Evolutionary conservation across 1,139 yeast species (phyloP), one percentile per base, ranked within the genome.

Genomic region (Taphrina pruni): DNA sequence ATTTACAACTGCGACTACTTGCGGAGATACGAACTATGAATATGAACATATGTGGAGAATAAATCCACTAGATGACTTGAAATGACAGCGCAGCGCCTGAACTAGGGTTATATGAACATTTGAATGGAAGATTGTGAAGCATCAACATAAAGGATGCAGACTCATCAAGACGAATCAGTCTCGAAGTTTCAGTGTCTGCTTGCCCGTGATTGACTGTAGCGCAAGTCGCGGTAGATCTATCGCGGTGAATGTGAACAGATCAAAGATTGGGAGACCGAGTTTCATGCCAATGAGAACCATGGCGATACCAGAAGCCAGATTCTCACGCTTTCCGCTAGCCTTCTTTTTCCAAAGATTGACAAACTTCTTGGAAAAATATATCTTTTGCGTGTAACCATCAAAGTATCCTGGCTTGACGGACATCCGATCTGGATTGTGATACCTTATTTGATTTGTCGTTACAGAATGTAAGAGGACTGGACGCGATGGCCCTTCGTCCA

Each of bases 251-350:
- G 67, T 64, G 46, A 64, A 14, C 45, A 64, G 55, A 55, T 64
- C 67, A 14, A 54, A 46, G 4, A 55, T 35, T 5, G 67, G 67
- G 45, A 64, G 61, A n/a, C 67, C 67, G 17, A 64, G 60, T 55
- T 64, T 64, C 48, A 55, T 12, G 35, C 67, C 67, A 36, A 64
- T 36, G 36, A 64, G 54, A 14, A 64, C 51, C 46, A 64, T 45
- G 17, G 56, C 60, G 21, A 64, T 46, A n/a, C 67, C 67, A n/a
- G 52, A 46, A 20, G 61, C 67, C 26, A 64, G 38, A 45, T 64
- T 56, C 17, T 58, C 62, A 3, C 67, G 54, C 43, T 64, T 57
- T 6, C 67, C 67, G 14, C 14, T 32, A 9, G 55, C 61, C 38
- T 62, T 32, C 67, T 64, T 64, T 55, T 55, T 54, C 46, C 60